Conservation (phyloP, 2,329 filamentous ascomycete species). For the Aspergillus unguis region DNA sequence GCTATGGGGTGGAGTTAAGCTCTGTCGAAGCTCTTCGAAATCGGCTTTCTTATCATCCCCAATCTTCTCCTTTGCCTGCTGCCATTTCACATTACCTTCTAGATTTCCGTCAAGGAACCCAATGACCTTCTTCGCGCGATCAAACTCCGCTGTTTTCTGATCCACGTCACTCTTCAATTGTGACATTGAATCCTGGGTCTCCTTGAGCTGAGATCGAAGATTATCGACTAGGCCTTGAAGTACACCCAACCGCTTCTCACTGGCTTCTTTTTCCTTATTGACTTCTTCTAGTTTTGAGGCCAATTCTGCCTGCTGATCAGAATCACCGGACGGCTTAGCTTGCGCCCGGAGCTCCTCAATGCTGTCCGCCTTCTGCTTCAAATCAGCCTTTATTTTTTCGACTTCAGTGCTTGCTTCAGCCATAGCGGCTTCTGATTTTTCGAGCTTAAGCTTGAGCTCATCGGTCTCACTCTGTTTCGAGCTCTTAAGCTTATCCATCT, state of each 20-base stretch:
- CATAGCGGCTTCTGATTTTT: conserved; percentile 30
- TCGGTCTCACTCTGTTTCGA: conserved; percentile 42
- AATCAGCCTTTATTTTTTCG: conserved; percentile 34
- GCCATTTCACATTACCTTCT: conserved; percentile 35
- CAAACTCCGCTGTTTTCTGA: conserved; percentile 36
- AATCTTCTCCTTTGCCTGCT: conserved; percentile 32
- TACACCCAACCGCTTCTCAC: conserved; percentile 53
- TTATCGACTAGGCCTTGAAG: conserved; percentile 55
- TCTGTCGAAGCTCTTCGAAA: conserved; percentile 36
- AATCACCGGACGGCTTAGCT: conserved; percentile 20
- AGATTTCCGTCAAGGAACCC: conserved; percentile 41
- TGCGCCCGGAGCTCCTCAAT: conserved; percentile 36
- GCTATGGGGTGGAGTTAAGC: conserved; percentile 24
- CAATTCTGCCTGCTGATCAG: conserved; percentile 25
- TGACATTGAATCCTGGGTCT: conserved; percentile 51
- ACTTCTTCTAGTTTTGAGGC: conserved; percentile 32
- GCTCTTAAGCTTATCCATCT: conserved; percentile 46
- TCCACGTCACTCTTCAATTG: conserved; percentile 43
- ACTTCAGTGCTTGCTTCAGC: conserved; percentile 28
- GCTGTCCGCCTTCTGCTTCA: conserved; percentile 42
- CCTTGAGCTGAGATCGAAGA: conserved; percentile 52
- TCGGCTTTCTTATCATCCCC: conserved; percentile 31
- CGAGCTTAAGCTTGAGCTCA: conserved; percentile 39
- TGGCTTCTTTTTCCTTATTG: conserved; percentile 36
- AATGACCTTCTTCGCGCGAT: conserved; percentile 34